Evolutionary conservation across 768 basidiomycete genomes (phyloP), one percentile per base, ranked within the genome.

Genomic region (Saitozyma podzolica): DNA sequence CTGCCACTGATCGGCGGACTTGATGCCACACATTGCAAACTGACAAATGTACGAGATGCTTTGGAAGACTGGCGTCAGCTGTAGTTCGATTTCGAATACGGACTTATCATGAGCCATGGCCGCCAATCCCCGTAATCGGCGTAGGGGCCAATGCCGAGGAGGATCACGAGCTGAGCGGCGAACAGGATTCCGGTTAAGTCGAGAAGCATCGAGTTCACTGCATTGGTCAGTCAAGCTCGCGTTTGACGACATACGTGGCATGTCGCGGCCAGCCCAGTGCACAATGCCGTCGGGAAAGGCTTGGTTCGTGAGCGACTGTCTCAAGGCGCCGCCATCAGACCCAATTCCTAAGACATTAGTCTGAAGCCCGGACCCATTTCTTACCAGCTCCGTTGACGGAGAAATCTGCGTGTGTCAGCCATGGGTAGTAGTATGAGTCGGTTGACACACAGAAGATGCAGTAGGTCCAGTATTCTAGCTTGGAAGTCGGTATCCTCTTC

Each of bases 71-170:
- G 56, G 9, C 5, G 45, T 17, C 11, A 47, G 45, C 2, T 47
- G 45, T 17, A 51, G 20, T 29, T 1, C 14, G 9, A 9, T 16
- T n/a, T 11, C 11, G 37, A 40, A 54, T 6, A 41, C 54, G 20
- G 17, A 65, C 63, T 40, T 14, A 65, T 60, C 57, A 64, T n/a
- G 14, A 65, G 17, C 17, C 20, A 65, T 40, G 63, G 63, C 17
- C 63, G 58, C 63, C 63, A 65, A 48, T 65, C 61, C 5, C 63
- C 63, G 53, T 55, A 65, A 51, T 65, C 63, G 1, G 63, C 63
- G 49, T 60, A 65, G 16, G 63, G 52, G 11, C 63, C 63, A 47
- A 65, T 40, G 39, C 40, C 16, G 14, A 65, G 53, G 19, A 65
- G 54, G 3, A 43, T 40, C 37, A 61, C 63, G 8, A 65, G 54